Conservation (phyloP, 176 grass and related monocot species). For the Secale cereale region DNA sequence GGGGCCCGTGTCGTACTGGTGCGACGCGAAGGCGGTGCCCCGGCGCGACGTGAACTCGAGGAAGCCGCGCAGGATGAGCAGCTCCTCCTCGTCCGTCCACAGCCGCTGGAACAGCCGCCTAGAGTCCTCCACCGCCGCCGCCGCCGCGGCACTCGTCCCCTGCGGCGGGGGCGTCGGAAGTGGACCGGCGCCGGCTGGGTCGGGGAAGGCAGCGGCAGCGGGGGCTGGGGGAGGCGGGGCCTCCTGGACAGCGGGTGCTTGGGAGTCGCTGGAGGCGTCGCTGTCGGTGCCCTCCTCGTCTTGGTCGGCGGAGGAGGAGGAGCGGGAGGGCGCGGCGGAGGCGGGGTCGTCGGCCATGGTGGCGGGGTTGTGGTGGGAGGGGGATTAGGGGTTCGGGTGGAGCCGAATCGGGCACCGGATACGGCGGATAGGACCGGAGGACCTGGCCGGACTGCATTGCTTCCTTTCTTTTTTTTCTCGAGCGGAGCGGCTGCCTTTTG, state of each 20-base stretch:
- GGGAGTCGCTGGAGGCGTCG: constrained; percentile 24
- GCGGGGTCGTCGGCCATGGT: constrained; percentile 44
- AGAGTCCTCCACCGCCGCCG: constrained; percentile 75
- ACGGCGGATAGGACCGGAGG: constrained; percentile 14
- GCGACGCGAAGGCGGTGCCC: constrained; percentile 82
- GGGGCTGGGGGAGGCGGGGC: neutral
- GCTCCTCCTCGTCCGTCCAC: constrained; percentile 94
- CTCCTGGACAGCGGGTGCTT: neutral
- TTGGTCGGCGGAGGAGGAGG: constrained; percentile 37
- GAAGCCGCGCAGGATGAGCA: constrained; percentile 77
- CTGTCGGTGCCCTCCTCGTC: constrained; percentile 51
- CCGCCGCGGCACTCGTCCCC: neutral
- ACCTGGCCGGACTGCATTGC: neutral
- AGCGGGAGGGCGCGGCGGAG: constrained; percentile 24
- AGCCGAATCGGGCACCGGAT: neutral
- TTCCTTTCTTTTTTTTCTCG: neutral
- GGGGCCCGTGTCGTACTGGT: constrained; percentile 92
- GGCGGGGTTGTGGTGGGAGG: neutral
- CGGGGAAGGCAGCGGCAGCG: neutral
- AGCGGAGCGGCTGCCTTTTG: neutral
- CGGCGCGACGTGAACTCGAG: constrained; percentile 84
- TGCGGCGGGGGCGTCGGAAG: neutral
- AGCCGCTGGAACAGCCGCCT: constrained; percentile 84
- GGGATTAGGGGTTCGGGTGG: constrained; percentile 25
- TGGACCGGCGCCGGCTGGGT: neutral